phyloP scores from a whole-genome alignment of 345 rosid genomes.

The Trapa incisa region DNA sequence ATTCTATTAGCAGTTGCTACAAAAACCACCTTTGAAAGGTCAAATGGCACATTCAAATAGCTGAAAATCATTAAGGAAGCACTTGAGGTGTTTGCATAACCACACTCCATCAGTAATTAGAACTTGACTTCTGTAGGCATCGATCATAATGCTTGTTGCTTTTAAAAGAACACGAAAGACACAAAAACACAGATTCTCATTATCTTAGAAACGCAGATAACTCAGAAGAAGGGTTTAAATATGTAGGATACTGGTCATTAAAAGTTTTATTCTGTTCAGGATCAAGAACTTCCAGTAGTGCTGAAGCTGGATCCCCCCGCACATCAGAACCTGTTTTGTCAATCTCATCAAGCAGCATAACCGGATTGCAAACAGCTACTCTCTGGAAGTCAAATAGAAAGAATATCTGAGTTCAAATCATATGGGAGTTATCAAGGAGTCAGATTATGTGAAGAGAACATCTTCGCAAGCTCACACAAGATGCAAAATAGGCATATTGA shows the following conservation, averaged over 20 bases:
- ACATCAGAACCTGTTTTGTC: slow-evolving; percentile 98
- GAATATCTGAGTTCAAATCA: not conserved
- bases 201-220: not conserved
- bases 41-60: slow-evolving; percentile 95
- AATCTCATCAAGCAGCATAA: slow-evolving; percentile 92
- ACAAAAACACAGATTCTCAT: not conserved
- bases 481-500: not conserved
- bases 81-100: not conserved
- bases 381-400: slow-evolving; percentile 42
- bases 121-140: no score
- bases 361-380: slow-evolving; percentile 96
- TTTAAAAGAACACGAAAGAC: not conserved
- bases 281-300: slow-evolving; percentile 97
- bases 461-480: not conserved
- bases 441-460: not conserved
- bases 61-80: slow-evolving; percentile 52
- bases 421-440: not conserved
- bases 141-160: not conserved
- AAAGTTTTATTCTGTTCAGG: slow-evolving; percentile 90
- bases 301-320: slow-evolving; percentile 98
- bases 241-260: slow-evolving; percentile 90
- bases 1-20: slow-evolving; percentile 92
- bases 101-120: no score
- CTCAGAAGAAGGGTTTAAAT: not conserved
- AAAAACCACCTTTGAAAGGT: slow-evolving; percentile 89